Base-by-base conservation (phyloP, 495 filamentous ascomycete species). In the Amniculicola lignicola region DNA sequence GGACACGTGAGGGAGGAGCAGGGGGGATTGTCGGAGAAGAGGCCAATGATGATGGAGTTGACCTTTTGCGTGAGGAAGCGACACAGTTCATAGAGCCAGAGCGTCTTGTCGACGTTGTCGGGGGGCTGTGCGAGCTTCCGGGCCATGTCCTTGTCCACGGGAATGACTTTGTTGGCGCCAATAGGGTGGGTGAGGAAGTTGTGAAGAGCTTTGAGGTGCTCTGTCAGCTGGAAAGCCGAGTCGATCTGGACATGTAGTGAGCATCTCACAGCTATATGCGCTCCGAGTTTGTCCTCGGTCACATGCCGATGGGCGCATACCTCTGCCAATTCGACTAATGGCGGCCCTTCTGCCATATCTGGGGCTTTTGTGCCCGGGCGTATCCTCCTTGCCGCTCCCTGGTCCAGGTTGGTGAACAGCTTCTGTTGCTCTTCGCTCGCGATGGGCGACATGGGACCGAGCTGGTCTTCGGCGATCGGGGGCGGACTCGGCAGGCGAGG, bases 11-110 rank as follows among this genome's bases (percentile, higher is more conserved):
- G 71, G 4, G 87, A 76, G 37, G 88, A 92, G 71, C 93, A 98
- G 6, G 90, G 84, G 4, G 90, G 90, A 47, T 77, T 77, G 70
- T 97, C 94, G 63, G 88, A 85, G 63, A 96, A 89, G 65, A 98
- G 90, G 49, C 87, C 88, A 49, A 95, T 82, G 64, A 98, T 85
- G 38, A 98, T 77, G 53, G 82, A 82, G 75, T 98, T 98, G 60
- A 87, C 88, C 74, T 96, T 90, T 67, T 90, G 85, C 27, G 88
- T 92, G 24, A 97, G 81, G 67, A 96, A 93, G 58, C 93, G 91
- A 63, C 89, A 95, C 43, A 98, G 84, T 70, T 98, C 93, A 71
- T 97, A 98, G 41, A 96, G 85, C 94, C 94, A 98, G 33, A 98
- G 77, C 11, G 83, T 85, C 43, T 84, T 83, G 64, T 95, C 89